phyloP scores from a whole-genome alignment of 352 stramenopile genomes.

The Phytophthora agathidicida region DNA sequence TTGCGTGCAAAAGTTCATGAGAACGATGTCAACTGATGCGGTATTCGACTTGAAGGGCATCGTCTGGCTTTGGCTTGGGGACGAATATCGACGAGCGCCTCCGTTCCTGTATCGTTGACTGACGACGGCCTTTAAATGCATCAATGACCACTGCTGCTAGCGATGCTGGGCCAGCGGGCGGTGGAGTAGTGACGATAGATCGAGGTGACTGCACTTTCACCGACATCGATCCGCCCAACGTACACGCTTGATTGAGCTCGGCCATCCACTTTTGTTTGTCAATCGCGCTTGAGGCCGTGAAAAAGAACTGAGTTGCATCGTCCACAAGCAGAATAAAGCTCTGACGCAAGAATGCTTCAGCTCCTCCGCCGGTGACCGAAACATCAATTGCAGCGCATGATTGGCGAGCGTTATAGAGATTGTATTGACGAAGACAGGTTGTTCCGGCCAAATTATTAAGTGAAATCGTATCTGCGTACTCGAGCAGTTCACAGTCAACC shows the following conservation, averaged over 20 bases:
- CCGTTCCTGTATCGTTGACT: constrained; percentile 5
- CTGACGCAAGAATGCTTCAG: constrained; percentile 32
- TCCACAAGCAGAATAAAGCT: constrained; percentile 47
- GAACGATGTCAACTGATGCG: constrained; percentile 46
- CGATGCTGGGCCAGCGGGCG: constrained; percentile 2
- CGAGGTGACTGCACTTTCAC: constrained; percentile 21
- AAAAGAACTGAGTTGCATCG: constrained; percentile 23
- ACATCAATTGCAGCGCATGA: constrained; percentile 24
- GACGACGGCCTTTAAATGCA: constrained; percentile 19
- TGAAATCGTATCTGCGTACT: constrained; percentile 41
- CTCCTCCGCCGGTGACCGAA: constrained; percentile 9
- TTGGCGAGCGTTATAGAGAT: constrained; percentile 15
- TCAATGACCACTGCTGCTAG: constrained; percentile 23
- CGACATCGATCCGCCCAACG: constrained; percentile 12
- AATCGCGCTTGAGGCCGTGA: constrained; percentile 45
- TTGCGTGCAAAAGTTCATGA: too few species aligned
- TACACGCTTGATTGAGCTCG: constrained; percentile 33
- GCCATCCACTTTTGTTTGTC: constrained; percentile 63
- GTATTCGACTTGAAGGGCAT: constrained; percentile 56
- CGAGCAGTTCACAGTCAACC: constrained; percentile 36
- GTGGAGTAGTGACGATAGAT: not conserved
- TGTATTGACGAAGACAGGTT: constrained; percentile 16
- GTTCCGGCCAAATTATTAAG: constrained; percentile 22
- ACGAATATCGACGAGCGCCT: constrained; percentile 25
- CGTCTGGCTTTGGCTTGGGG: constrained; percentile 6